These are phyloP conservation scores for Tubosaeta sp. DNA, from an alignment of 768 basidiomycete genomes.

Conservation along the genomic window DNA sequence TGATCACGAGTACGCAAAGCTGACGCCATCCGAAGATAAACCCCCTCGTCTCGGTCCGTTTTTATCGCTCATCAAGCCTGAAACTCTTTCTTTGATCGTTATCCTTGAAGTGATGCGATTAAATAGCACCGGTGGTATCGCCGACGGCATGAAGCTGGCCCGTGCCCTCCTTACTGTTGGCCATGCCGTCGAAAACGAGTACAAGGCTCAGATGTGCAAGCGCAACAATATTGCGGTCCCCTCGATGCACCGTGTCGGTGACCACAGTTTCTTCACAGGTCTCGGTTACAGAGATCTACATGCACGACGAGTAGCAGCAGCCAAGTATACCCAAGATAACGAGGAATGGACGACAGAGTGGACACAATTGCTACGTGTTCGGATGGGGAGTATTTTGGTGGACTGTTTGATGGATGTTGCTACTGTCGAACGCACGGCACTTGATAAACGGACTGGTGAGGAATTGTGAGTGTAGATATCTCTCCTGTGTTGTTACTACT, in stretches of 20 bases:
- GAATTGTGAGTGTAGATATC: slow-evolving; percentile 44
- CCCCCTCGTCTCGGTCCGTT: slow-evolving; percentile 56
- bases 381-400: slow-evolving; percentile 79
- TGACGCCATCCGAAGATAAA: slow-evolving; percentile 8
- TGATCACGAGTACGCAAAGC: not conserved
- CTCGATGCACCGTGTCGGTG: slow-evolving; percentile 20
- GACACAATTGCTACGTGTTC: slow-evolving; percentile 73
- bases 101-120: slow-evolving; percentile 87
- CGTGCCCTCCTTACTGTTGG: slow-evolving; percentile 78
- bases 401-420: slow-evolving; percentile 84
- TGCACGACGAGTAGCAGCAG: slow-evolving; percentile 61
- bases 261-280: slow-evolving; percentile 50
- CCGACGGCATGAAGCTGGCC: slow-evolving; percentile 85
- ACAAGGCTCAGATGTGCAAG: slow-evolving; percentile 78
- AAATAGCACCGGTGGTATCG: slow-evolving; percentile 70
- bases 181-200: slow-evolving; percentile 83
- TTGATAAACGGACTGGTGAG: slow-evolving; percentile 57
- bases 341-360: slow-evolving; percentile 79
- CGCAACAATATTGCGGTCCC: slow-evolving; percentile 55
- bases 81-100: slow-evolving; percentile 81
- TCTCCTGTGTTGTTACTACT: slow-evolving; percentile 1
- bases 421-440: slow-evolving; percentile 58
- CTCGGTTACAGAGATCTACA: slow-evolving; percentile 59
- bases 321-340: slow-evolving; percentile 58
- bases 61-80: slow-evolving; percentile 66